Percentiles rank a stretch among this genome's conserved stretches.
Conservation (phyloP, 306 rosid genomes). For the Citrullus amarus region DNA sequence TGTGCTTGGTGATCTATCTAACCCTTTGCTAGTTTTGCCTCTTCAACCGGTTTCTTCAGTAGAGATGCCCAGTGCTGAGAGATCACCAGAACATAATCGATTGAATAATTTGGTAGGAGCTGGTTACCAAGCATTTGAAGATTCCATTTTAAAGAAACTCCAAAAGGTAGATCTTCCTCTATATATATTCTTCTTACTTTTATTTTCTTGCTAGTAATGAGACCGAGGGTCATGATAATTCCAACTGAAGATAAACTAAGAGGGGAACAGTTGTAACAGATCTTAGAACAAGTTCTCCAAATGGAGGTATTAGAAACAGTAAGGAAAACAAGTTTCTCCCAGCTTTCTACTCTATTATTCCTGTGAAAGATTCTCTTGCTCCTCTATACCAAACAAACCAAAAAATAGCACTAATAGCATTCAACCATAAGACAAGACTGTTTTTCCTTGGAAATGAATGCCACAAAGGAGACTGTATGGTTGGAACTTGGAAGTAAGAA, state of each 20-base stretch:
- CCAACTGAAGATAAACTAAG: background rate
- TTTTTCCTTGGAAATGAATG: background rate
- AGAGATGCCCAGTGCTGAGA: conserved; percentile 28
- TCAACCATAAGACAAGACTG: background rate
- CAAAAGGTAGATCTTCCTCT: conserved; percentile 41
- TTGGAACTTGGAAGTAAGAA: background rate
- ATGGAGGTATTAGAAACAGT: background rate
- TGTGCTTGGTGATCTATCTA: conserved; percentile 59
- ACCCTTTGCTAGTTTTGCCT: conserved; percentile 70
- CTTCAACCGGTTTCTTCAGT: conserved; percentile 44
- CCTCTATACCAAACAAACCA: background rate
- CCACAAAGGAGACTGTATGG: background rate
- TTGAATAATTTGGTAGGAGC: conserved; percentile 52
- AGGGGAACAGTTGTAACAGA: background rate
- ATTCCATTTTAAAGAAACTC: conserved; percentile 65
- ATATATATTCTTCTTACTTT: background rate
- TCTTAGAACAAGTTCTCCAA: background rate
- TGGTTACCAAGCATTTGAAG: conserved; percentile 69
- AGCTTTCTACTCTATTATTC: background rate
- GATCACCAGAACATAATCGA: conserved; percentile 29
- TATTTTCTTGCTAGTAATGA: background rate
- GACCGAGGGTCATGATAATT: background rate
- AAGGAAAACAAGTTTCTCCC: background rate
- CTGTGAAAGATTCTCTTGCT: background rate
- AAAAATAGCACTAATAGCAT: background rate